Percentiles rank a stretch among this genome's conserved stretches.
Evolutionary conservation across 805 yeast genomes (phyloP).

Genomic region (Candida stauntonica): DNA sequence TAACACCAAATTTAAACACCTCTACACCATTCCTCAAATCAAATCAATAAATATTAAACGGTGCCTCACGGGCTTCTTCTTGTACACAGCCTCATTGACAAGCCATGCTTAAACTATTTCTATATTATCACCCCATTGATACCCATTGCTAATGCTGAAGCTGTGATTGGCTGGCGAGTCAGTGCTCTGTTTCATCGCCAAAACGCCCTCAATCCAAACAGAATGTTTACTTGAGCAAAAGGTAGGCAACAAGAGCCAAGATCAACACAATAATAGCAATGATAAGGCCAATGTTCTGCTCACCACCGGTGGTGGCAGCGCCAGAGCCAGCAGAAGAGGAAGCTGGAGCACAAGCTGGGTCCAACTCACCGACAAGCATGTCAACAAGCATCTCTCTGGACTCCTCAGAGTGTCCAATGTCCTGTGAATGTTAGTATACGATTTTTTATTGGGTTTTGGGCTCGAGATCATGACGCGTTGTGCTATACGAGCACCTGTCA

Average conservation of each 20-base stretch:
- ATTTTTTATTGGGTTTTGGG: too few relatives aligned
- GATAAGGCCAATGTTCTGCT: slow-evolving; percentile 23
- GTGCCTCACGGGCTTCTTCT: too few relatives aligned
- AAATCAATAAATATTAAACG: too few relatives aligned
- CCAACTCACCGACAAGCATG: slow-evolving; percentile 73
- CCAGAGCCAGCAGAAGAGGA: slow-evolving; percentile 19
- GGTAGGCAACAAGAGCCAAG: slow-evolving; percentile 22
- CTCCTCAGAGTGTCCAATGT: slow-evolving; percentile 96
- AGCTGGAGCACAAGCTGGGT: slow-evolving; percentile 45
- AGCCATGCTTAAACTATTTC: too few relatives aligned
- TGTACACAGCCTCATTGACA: too few relatives aligned
- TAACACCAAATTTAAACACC: too few relatives aligned
- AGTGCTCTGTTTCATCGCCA: too few relatives aligned
- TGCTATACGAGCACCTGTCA: slow-evolving; percentile 22
- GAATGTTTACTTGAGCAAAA: slow-evolving; percentile 12
- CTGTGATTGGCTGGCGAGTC: slow-evolving; percentile 14
- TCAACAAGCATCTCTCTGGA: slow-evolving; percentile 74
- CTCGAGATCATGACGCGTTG: too few relatives aligned
- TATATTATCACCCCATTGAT: too few relatives aligned
- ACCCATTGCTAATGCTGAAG: slow-evolving; percentile 11
- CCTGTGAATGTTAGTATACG: slow-evolving; percentile 37
- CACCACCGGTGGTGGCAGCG: slow-evolving; percentile 15
- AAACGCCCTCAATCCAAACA: too few relatives aligned
- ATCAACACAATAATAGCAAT: slow-evolving; percentile 20
- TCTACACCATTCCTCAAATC: too few relatives aligned